Conservation (phyloP, 495 filamentous ascomycete genomes). For the Penicillium maclennaniae region DNA sequence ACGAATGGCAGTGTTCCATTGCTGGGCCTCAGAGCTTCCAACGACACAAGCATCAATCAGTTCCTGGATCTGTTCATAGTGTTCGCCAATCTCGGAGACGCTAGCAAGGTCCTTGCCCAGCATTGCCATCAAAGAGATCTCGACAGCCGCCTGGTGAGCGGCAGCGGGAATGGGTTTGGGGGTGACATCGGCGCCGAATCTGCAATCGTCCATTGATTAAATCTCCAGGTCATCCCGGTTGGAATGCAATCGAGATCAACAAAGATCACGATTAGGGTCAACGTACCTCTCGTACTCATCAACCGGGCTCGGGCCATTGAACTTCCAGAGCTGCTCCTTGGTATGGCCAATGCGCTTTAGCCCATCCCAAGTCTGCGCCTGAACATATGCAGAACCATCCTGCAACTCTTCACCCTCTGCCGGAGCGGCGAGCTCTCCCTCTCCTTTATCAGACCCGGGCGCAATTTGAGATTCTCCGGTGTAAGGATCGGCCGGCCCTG, state of each 20-base stretch:
- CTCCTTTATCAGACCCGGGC: background rate
- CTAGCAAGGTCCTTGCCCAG: conserved; percentile 31
- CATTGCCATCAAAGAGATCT: conserved; percentile 38
- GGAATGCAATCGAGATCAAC: background rate
- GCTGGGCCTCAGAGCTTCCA: conserved; percentile 12
- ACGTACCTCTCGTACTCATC: conserved; percentile 24
- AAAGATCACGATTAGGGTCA: background rate
- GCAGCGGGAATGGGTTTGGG: conserved; percentile 17
- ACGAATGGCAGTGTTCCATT: conserved; percentile 29
- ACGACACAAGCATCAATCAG: conserved; percentile 13
- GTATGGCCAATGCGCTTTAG: conserved; percentile 14
- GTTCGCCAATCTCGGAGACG: conserved; percentile 28
- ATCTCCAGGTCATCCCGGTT: background rate
- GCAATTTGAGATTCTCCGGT: conserved; percentile 30
- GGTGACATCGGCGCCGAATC: conserved; percentile 12
- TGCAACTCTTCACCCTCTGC: conserved; percentile 5
- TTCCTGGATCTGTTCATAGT: conserved; percentile 30
- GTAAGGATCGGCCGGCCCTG: conserved; percentile 53
- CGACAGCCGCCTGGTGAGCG: conserved; percentile 44
- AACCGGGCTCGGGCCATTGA: conserved; percentile 1
- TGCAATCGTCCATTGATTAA: conserved; percentile 14
- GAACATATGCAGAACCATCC: conserved; percentile 12
- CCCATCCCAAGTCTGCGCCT: conserved; percentile 22
- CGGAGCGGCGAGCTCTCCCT: background rate
- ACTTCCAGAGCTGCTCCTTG: conserved; percentile 12